A percentile compares a stretch with the other conserved stretches of the same genome.
phyloP scores from a whole-genome alignment of 768 basidiomycete species.

The Termitomyces titanicus region DNA sequence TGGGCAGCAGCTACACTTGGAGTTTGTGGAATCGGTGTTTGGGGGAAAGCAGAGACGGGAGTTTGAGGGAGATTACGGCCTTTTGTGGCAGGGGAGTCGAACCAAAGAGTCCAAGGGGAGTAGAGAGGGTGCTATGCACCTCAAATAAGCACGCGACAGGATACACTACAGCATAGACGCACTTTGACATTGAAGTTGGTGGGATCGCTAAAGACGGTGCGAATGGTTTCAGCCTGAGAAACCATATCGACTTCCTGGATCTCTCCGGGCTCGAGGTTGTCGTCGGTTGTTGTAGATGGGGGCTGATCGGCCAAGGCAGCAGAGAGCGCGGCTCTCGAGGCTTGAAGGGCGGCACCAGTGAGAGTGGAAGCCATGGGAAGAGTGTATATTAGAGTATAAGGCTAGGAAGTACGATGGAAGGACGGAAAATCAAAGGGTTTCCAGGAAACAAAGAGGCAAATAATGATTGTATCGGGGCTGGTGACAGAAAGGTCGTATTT shows the following conservation, averaged over 20 bases:
- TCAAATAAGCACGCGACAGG: neutral
- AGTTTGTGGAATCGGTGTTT: conserved; percentile 70
- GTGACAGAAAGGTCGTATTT: conserved; percentile 5
- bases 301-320: conserved; percentile 62
- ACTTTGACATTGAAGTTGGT: conserved; percentile 97
- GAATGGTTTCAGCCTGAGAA: conserved; percentile 75
- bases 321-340: conserved; percentile 74
- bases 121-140: conserved; percentile 79
- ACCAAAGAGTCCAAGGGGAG: conserved; percentile 97
- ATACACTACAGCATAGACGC: conserved; percentile 6
- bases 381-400: neutral
- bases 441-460: neutral
- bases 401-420: neutral
- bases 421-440: neutral
- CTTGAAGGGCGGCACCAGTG: conserved; percentile 65
- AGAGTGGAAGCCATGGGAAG: conserved; percentile 46
- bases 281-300: conserved; percentile 27
- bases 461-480: conserved; percentile 9
- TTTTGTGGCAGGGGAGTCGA: conserved; percentile 92
- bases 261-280: conserved; percentile 70
- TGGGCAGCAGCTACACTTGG: conserved; percentile 70
- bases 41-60: conserved; percentile 72
- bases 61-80: conserved; percentile 86
- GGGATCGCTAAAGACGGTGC: conserved; percentile 92
- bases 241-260: conserved; percentile 86